A percentile compares a stretch with the other conserved stretches of the same genome.
Conservation (phyloP, 164 flowering plant genomes). For the Vitis amurensis region DNA sequence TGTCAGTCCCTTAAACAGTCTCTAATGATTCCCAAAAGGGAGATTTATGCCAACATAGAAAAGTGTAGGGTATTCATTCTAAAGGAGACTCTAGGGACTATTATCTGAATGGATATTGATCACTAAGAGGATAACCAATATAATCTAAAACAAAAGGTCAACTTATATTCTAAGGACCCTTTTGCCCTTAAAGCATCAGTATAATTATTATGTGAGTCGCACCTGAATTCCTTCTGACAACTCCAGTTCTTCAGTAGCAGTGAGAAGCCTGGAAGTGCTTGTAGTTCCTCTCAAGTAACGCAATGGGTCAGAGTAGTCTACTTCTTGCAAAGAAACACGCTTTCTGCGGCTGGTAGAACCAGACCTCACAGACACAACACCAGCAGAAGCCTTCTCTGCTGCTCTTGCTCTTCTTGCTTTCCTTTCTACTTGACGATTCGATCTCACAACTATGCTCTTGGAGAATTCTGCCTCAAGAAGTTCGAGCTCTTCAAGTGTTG, state of each 20-base stretch:
- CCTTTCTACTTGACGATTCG: conserved; percentile 72
- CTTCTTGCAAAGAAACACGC: conserved; percentile 52
- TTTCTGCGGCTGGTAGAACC: conserved; percentile 61
- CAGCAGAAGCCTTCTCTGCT: conserved; percentile 64
- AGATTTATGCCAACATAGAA: neutral
- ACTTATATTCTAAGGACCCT: no score
- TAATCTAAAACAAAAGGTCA: no score
- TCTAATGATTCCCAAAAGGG: neutral
- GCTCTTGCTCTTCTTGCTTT: conserved; percentile 71
- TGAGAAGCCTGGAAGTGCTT: conserved; percentile 67
- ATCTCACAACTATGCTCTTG: conserved; percentile 59
- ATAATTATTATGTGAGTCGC: neutral
- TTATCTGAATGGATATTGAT: neutral
- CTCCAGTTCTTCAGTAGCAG: conserved; percentile 67
- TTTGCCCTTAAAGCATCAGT: no score
- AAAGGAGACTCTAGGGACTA: neutral
- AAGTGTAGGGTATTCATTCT: neutral
- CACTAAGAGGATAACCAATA: neutral
- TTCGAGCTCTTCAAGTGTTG: conserved; percentile 52
- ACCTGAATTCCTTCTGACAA: conserved; percentile 93
- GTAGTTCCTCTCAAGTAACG: conserved; percentile 71
- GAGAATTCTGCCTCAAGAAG: conserved; percentile 49
- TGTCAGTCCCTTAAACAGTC: neutral
- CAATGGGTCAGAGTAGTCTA: conserved; percentile 75
- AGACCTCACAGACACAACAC: conserved; percentile 44